These are phyloP conservation scores for Dioszegia aurantiaca DNA, from an alignment of 768 basidiomycete genomes.

Conservation along the genomic window DNA sequence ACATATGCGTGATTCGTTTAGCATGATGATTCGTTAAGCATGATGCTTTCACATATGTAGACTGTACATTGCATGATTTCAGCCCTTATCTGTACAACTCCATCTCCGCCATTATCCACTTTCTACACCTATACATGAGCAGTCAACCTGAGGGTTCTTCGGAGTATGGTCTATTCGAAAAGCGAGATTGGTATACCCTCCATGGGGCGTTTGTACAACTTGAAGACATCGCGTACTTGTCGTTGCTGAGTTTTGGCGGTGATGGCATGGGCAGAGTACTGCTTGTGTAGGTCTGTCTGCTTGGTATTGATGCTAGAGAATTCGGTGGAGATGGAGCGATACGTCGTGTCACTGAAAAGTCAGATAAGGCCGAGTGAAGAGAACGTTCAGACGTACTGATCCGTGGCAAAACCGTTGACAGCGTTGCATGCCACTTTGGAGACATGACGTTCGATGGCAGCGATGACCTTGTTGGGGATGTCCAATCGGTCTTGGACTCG, in stretches of 20 bases:
- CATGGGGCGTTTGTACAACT: slow-evolving; percentile 7
- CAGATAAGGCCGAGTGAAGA: background rate
- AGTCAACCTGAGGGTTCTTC: too few relatives aligned
- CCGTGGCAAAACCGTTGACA: background rate
- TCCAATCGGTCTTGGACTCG: background rate
- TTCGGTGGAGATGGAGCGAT: background rate
- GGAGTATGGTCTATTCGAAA: background rate
- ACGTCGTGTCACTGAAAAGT: background rate
- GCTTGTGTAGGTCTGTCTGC: background rate
- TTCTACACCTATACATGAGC: too few relatives aligned
- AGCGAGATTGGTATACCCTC: slow-evolving; percentile 6
- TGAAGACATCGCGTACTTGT: slow-evolving; percentile 2
- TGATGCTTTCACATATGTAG: too few relatives aligned
- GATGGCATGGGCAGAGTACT: background rate
- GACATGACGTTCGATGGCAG: background rate
- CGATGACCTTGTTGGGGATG: background rate
- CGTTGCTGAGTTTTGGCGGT: background rate
- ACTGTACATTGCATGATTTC: too few relatives aligned
- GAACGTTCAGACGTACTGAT: slow-evolving; percentile 4
- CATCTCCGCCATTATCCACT: too few relatives aligned
- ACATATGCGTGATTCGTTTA: too few relatives aligned
- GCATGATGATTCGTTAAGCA: too few relatives aligned
- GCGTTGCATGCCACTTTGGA: background rate
- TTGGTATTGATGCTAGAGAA: background rate
- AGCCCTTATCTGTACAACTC: too few relatives aligned